Percentiles rank a stretch among this genome's conserved stretches.
These are phyloP conservation scores for Tagetes erecta DNA, from an alignment of 129 eudicot species.

Conservation along the genomic window DNA sequence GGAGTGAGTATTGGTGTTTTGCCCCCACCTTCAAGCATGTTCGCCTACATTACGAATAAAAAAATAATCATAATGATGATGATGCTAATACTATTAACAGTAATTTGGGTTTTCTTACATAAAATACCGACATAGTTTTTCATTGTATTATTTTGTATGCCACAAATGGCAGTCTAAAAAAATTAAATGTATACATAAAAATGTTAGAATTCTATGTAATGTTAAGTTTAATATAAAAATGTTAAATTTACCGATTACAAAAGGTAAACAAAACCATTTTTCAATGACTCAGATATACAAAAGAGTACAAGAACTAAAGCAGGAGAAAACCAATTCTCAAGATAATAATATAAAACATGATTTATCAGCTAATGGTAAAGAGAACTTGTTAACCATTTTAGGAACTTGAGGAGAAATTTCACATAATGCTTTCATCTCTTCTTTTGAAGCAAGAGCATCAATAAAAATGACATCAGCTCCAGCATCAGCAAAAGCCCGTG, in stretches of 20 bases:
- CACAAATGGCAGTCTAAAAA: not conserved
- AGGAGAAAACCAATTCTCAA: not conserved
- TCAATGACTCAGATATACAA: not conserved
- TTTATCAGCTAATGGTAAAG: slow-evolving; percentile 7
- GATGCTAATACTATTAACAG: not conserved
- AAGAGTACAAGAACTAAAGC: not conserved
- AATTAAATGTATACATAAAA: not conserved
- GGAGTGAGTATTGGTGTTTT: slow-evolving; percentile 91
- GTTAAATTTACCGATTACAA: not conserved
- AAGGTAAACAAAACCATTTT: not conserved
- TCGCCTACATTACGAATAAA: slow-evolving; percentile 54
- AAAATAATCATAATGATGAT: not conserved
- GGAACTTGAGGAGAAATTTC: slow-evolving; percentile 67
- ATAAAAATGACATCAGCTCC: slow-evolving; percentile 95
- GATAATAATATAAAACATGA: not conserved
- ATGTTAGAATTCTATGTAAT: not conserved
- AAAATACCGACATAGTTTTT: not conserved
- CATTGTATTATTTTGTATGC: not conserved
- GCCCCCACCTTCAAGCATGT: slow-evolving; percentile 99
- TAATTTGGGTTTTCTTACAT: not conserved
- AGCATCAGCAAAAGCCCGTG: slow-evolving; percentile 83
- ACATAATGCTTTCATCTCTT: slow-evolving; percentile 89
- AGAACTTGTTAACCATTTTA: slow-evolving; percentile 60
- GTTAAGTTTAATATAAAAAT: not conserved
- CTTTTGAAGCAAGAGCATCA: slow-evolving; percentile 89